A percentile compares a stretch with the other conserved stretches of the same genome.
phyloP scores from a whole-genome alignment of 1,284 basidiomycete genomes.

The Ganoderma multipileum region DNA sequence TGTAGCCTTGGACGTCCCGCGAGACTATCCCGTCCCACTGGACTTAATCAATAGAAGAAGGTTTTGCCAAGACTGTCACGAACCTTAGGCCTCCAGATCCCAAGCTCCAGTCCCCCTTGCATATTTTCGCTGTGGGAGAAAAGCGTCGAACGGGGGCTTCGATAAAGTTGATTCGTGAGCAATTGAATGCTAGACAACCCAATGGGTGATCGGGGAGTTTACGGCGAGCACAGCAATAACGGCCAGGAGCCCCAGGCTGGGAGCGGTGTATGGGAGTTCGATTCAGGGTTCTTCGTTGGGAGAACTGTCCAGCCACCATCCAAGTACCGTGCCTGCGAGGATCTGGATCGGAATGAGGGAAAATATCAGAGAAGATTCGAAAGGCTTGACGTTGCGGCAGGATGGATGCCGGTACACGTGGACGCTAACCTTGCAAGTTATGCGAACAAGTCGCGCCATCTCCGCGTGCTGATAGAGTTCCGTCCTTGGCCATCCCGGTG shows the following conservation, averaged over 20 bases:
- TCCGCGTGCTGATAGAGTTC: neutral
- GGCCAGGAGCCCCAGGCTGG: neutral
- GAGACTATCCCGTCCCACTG: neutral
- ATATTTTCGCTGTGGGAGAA: neutral
- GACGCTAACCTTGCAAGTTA: neutral
- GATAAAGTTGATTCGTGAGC: neutral
- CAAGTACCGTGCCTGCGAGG: neutral
- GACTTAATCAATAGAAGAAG: neutral
- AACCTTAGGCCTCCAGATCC: neutral
- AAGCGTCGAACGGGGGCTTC: neutral
- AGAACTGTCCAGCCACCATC: neutral
- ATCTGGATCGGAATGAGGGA: neutral
- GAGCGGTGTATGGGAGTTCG: neutral
- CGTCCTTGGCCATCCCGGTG: neutral
- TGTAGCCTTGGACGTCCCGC: neutral
- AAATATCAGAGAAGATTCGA: neutral
- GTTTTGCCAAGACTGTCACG: neutral
- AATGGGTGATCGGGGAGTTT: neutral
- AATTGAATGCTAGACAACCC: neutral
- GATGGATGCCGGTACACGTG: neutral
- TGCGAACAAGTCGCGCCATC: neutral
- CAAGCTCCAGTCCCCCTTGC: neutral
- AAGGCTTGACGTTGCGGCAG: neutral
- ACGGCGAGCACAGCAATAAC: neutral
- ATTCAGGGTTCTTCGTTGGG: neutral